Evolutionary conservation across 805 yeast species (phyloP), one percentile per base, ranked within the genome.

Genomic region (Jamesozyma rosinii): DNA sequence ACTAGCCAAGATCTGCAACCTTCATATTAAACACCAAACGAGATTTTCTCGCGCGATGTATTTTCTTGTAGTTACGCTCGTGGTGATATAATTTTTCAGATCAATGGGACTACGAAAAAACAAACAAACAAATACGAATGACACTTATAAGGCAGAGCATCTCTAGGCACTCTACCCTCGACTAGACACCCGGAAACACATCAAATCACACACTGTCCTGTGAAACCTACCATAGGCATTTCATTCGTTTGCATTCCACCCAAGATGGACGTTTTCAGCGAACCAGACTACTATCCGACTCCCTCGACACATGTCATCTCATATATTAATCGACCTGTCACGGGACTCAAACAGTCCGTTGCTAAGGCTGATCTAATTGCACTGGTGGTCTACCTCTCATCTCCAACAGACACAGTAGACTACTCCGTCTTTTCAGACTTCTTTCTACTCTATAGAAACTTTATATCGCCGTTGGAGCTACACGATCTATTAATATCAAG

Each of bases 351-450:
- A 30, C 43, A 44, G 15, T 42, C 49, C 2, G 55, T 61, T 1
- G 37, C 53, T 10, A 53, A 51, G 38, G 49, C 59, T n/a, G 62
- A 61, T 40, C 44, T 60, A 11, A 47, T 44, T 27, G 66, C 65
- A 2, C 60, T 81, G 17, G 61, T 81, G 9, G 77, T 76, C 8
- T 78, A 79, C 51, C 58, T 81, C 26, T 81, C 95, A 1, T 76
- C 85, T 10, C 89, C 92, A 4, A 75, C 54, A 18, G 66, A 77
- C 44, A 64, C 77, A 5, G 74, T 90, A 15, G 89, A 87, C 60
- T 90, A 90, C 60, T 76, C 78, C 48, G 71, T 83, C 33, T 66
- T 89, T 43, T 76, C 89, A 38, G 97, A 92, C 65, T 88, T 92
- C 60, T 85, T 90, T 59, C 71, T 90, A 40, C 80, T 95, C 1